These are phyloP conservation scores for Hermanozyma aechmeae DNA, from an alignment of 805 yeast genomes.

Conservation along the genomic window DNA sequence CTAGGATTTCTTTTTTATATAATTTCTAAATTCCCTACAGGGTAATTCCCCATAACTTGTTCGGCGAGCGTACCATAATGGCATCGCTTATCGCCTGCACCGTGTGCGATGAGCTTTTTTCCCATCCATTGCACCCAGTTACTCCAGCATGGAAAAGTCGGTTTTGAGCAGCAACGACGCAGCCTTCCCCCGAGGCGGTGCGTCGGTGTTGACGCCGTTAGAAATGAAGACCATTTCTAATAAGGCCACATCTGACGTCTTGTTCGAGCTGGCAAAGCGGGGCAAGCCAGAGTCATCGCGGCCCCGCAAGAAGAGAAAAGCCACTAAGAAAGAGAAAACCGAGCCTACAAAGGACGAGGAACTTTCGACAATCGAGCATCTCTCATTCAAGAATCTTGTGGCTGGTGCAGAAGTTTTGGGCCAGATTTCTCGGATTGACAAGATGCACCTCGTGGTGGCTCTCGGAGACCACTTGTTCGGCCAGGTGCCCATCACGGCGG, in stretches of 20 bases:
- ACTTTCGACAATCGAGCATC: conserved; percentile 44
- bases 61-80: too few species aligned
- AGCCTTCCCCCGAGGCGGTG: conserved; percentile 95
- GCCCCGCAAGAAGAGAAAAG: conserved; percentile 17
- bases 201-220: conserved; percentile 73
- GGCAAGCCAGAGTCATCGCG: conserved; percentile 16
- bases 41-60: too few species aligned
- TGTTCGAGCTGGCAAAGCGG: conserved; percentile 51
- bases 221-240: conserved; percentile 90
- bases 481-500: conserved; percentile 61
- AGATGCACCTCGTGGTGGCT: conserved; percentile 57
- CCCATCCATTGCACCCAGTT: too few species aligned
- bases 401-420: conserved; percentile 76
- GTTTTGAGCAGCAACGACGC: conserved; percentile 37
- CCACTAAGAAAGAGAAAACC: conserved; percentile 10
- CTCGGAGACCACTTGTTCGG: conserved; percentile 79
- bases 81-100: too few species aligned
- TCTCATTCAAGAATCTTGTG: conserved; percentile 51
- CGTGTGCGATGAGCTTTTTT: too few species aligned
- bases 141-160: too few species aligned
- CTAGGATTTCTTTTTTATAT: too few species aligned
- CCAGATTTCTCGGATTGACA: conserved; percentile 53
- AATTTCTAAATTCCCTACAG: too few species aligned
- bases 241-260: conserved; percentile 83
- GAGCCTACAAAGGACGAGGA: conserved; percentile 14